These are phyloP conservation scores for sunflower (Helianthus annuus) DNA, from an alignment of 129 eudicot genomes.

Conservation along the genomic window DNA sequence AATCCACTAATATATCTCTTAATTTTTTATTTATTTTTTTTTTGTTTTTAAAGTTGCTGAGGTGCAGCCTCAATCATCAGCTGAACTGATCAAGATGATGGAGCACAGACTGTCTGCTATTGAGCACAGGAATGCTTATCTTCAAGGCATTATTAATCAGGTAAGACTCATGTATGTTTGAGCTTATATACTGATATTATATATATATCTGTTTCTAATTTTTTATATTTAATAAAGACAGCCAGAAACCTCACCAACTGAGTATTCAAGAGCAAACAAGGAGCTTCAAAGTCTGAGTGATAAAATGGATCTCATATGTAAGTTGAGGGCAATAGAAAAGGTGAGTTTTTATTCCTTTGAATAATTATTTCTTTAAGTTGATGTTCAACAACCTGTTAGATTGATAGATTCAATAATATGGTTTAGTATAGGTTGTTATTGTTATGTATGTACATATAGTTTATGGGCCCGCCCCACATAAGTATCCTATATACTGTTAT, in stretches of 20 bases:
- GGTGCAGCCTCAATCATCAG: conserved; percentile 59
- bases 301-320: conserved; percentile 59
- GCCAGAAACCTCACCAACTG: conserved; percentile 77
- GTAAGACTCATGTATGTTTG: conserved; percentile 35
- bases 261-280: conserved; percentile 82
- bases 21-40: too few relatives aligned
- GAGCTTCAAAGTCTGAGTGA: conserved; percentile 68
- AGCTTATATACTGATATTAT: conserved; percentile 17
- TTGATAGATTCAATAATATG: background rate
- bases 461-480: background rate
- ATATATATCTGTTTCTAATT: conserved; percentile 13
- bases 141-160: conserved; percentile 57
- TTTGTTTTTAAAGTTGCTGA: conserved; percentile 31
- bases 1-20: too few relatives aligned
- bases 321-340: conserved; percentile 79
- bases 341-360: conserved; percentile 34
- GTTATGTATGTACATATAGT: background rate
- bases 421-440: background rate
- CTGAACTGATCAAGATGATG: conserved; percentile 70
- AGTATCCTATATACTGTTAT: background rate
- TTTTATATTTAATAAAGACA: conserved; percentile 55
- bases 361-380: background rate
- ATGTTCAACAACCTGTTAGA: background rate
- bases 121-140: conserved; percentile 63
- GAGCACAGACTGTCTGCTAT: conserved; percentile 67